Conservation (phyloP, 2,329 filamentous ascomycete species). For the Aspergillus udagawae region DNA sequence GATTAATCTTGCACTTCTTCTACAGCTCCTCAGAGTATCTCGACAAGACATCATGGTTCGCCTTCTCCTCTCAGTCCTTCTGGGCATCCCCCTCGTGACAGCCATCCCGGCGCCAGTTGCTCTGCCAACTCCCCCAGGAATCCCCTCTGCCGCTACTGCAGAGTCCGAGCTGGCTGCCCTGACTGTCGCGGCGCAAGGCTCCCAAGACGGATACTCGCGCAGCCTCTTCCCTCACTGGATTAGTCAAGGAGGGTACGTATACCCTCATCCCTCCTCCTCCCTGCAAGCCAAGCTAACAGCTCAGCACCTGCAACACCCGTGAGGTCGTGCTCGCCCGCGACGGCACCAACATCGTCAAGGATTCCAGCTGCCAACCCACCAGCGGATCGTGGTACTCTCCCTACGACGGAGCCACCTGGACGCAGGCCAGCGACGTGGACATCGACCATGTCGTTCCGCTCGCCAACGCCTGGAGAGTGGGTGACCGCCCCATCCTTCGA, state of each 20-base stretch:
- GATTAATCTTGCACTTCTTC: not conserved
- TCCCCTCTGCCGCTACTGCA: conserved; percentile 58
- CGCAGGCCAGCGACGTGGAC: conserved; percentile 64
- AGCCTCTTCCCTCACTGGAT: conserved; percentile 70
- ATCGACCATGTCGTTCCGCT: conserved; percentile 83
- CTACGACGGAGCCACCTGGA: conserved; percentile 71
- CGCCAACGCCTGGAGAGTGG: conserved; percentile 72
- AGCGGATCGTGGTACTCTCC: conserved; percentile 67
- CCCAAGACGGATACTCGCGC: conserved; percentile 59
- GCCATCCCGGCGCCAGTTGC: conserved; percentile 16
- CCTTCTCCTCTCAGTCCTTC: conserved; percentile 13
- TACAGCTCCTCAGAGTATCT: not conserved
- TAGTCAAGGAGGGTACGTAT: conserved; percentile 46
- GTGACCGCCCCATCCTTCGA: not conserved
- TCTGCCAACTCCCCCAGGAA: conserved; percentile 52
- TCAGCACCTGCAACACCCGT: conserved; percentile 65
- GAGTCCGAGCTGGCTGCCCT: conserved; percentile 55
- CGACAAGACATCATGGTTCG: not conserved
- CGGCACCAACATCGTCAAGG: conserved; percentile 58
- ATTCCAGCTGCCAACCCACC: conserved; percentile 58
- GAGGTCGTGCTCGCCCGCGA: conserved; percentile 73
- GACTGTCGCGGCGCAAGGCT: conserved; percentile 53
- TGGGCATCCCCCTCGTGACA: conserved; percentile 12
- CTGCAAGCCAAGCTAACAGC: not conserved
- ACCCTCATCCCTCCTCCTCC: not conserved